Conservation (phyloP, 495 filamentous ascomycete species). For the Penicillium mononematosum region DNA sequence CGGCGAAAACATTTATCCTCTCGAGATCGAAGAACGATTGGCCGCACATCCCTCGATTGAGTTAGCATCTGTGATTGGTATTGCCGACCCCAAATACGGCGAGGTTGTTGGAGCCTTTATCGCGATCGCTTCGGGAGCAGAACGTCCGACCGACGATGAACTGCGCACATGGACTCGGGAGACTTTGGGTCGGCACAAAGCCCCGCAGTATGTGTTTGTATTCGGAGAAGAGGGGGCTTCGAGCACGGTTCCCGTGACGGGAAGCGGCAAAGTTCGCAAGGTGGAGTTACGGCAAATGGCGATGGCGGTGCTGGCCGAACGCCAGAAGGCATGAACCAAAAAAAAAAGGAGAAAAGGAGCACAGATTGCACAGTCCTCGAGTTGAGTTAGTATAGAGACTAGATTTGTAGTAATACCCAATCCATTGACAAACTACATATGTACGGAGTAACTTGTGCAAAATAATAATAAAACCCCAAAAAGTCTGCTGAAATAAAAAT, state of each 20-base stretch:
- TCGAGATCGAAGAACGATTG: slow-evolving; percentile 71
- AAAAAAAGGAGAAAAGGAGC: neutral
- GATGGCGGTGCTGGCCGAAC: slow-evolving; percentile 44
- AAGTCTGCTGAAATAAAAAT: neutral
- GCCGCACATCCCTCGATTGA: slow-evolving; percentile 54
- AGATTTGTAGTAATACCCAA: slow-evolving; percentile 8
- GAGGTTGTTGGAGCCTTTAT: slow-evolving; percentile 68
- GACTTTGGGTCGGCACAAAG: slow-evolving; percentile 65
- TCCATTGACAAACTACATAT: neutral
- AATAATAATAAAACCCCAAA: neutral
- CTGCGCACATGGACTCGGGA: slow-evolving; percentile 59
- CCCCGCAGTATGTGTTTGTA: slow-evolving; percentile 64
- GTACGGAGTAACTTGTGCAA: neutral
- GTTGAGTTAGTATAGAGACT: neutral
- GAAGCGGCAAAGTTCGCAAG: slow-evolving; percentile 71
- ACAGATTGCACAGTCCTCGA: neutral
- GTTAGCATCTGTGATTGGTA: slow-evolving; percentile 60
- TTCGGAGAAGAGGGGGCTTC: slow-evolving; percentile 61
- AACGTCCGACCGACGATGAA: slow-evolving; percentile 46
- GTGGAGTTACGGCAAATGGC: slow-evolving; percentile 61
- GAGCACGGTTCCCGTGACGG: slow-evolving; percentile 58
- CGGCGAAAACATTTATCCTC: slow-evolving; percentile 80
- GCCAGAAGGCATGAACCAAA: neutral
- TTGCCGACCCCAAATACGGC: slow-evolving; percentile 62
- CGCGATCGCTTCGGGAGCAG: slow-evolving; percentile 25